Percentiles rank a stretch among this genome's conserved stretches.
phyloP scores from a whole-genome alignment of 805 yeast genomes.

The Saccharomycopsis fermentans region DNA sequence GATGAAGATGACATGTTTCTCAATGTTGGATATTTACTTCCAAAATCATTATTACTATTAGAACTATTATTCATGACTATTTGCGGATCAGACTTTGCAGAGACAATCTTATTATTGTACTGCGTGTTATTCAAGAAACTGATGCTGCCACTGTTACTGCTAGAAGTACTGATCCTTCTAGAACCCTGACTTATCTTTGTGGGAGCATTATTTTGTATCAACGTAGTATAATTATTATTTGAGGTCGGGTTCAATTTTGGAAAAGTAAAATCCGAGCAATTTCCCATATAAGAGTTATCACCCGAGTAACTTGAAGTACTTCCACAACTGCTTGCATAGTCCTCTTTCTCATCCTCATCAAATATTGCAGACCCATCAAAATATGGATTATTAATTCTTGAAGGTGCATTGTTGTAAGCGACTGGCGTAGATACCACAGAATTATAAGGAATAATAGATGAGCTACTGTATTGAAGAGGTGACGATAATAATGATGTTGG shows the following conservation, averaged over 20 bases:
- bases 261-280: not conserved
- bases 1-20: not conserved
- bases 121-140: not conserved
- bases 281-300: not conserved
- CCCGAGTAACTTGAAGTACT: not conserved
- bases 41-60: not conserved
- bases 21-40: not conserved
- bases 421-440: not conserved
- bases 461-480: not conserved
- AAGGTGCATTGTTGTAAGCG: not conserved
- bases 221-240: not conserved
- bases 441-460: not conserved
- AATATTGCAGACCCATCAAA: slow-evolving; percentile 3
- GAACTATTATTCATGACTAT: not conserved
- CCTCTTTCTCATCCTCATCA: slow-evolving; percentile 3
- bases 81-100: not conserved
- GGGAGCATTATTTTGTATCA: not conserved
- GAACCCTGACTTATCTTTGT: not conserved
- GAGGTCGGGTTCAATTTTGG: not conserved
- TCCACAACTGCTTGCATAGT: not conserved
- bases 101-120: not conserved
- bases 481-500: not conserved
- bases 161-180: not conserved
- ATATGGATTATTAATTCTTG: not conserved
- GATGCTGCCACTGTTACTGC: not conserved